These are phyloP conservation scores for Lecanicillium sp. DNA, from an alignment of 2,329 filamentous ascomycete species.

Conservation along the genomic window DNA sequence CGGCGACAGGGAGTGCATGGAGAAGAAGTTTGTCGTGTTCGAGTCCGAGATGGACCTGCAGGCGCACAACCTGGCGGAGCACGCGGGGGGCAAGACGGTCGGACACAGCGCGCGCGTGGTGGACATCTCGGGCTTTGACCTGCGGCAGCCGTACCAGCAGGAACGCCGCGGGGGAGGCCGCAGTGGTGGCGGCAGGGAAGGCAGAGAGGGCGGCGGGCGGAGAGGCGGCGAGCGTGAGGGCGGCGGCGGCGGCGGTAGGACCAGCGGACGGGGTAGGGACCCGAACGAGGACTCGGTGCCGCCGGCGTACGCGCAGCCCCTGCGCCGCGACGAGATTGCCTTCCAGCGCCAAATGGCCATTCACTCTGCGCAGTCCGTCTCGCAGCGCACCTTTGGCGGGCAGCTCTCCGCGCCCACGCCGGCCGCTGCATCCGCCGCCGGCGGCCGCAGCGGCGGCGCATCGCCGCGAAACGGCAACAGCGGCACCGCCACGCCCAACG, in stretches of 20 bases:
- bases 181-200: constrained; percentile 34
- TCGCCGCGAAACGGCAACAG: constrained; percentile 17
- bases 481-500: constrained; percentile 16
- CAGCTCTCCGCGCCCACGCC: constrained; percentile 54
- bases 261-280: constrained; percentile 62
- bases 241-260: constrained; percentile 31
- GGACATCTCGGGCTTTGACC: constrained; percentile 81
- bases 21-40: constrained; percentile 98
- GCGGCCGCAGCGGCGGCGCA: constrained; percentile 18
- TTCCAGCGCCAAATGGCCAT: constrained; percentile 91
- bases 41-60: constrained; percentile 92
- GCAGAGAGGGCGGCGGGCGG: constrained; percentile 32
- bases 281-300: constrained; percentile 79
- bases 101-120: constrained; percentile 78
- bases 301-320: constrained; percentile 67
- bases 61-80: constrained; percentile 80
- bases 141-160: constrained; percentile 64
- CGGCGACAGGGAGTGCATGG: constrained; percentile 76
- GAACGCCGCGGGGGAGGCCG: constrained; percentile 47
- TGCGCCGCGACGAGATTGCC: constrained; percentile 81
- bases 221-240: constrained; percentile 30
- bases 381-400: constrained; percentile 77
- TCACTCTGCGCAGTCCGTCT: constrained; percentile 76
- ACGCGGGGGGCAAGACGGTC: constrained; percentile 78
- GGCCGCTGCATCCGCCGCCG: constrained; percentile 19